These are phyloP conservation scores for Hypomontagnella submonticulosa DNA, from an alignment of 495 filamentous ascomycete species.

Conservation along the genomic window DNA sequence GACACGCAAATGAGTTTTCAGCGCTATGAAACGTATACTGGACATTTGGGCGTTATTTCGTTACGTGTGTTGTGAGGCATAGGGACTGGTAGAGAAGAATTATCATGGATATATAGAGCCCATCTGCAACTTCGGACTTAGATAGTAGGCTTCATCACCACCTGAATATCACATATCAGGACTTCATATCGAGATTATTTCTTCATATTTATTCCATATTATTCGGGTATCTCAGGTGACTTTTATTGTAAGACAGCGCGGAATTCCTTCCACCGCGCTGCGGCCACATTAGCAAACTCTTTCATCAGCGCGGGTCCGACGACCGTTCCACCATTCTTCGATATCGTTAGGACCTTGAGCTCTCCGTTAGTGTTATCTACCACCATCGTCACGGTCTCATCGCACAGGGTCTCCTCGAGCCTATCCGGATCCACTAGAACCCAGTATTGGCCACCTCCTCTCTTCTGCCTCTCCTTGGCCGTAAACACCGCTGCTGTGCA, in stretches of 20 bases:
- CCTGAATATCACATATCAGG: too few relatives aligned
- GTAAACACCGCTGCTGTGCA: constrained; percentile 79
- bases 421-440: constrained; percentile 88
- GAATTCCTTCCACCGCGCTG: constrained; percentile 57
- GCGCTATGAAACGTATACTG: too few relatives aligned
- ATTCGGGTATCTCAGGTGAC: constrained; percentile 31
- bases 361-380: constrained; percentile 68
- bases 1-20: too few relatives aligned
- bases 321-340: constrained; percentile 81
- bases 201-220: constrained; percentile 16
- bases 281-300: constrained; percentile 53
- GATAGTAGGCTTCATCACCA: not conserved
- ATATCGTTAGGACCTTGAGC: constrained; percentile 71
- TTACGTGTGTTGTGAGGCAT: too few relatives aligned
- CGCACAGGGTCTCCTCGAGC: constrained; percentile 84
- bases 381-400: constrained; percentile 77
- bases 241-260: constrained; percentile 33
- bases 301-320: constrained; percentile 54
- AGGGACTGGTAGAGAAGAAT: too few relatives aligned
- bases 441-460: constrained; percentile 69
- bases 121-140: not conserved
- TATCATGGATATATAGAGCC: not conserved
- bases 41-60: too few relatives aligned
- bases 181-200: not conserved
- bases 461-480: constrained; percentile 66